Percentiles rank a stretch among this genome's conserved stretches.
These are phyloP conservation scores for Mimosa bimucronata DNA, from an alignment of 306 rosid genomes.

Conservation along the genomic window DNA sequence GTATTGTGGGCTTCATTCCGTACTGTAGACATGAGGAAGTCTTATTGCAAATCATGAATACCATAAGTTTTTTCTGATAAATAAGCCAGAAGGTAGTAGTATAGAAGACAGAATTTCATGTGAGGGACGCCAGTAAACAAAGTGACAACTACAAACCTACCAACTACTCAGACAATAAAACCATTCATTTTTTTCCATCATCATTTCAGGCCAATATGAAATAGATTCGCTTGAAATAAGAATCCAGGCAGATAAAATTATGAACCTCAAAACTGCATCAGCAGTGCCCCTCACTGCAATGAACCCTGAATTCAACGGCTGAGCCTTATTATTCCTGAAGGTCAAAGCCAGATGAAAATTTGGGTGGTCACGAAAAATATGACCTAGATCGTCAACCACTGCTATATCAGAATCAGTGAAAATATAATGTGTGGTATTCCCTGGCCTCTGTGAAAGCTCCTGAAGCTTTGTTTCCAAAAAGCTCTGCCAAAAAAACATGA, in stretches of 20 bases:
- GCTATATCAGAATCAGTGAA: slow-evolving; percentile 95
- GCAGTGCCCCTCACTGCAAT: slow-evolving; percentile 90
- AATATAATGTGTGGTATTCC: slow-evolving; percentile 59
- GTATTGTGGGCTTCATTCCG: background rate
- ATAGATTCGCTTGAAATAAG: slow-evolving; percentile 17
- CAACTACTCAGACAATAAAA: slow-evolving; percentile 1
- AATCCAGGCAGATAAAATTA: slow-evolving; percentile 9
- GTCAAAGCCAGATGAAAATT: slow-evolving; percentile 84
- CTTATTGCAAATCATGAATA: slow-evolving; percentile 25
- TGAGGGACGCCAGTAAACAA: slow-evolving; percentile 11
- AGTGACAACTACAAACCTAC: slow-evolving; percentile 6
- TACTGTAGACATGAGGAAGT: slow-evolving; percentile 5
- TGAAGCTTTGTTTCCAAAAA: slow-evolving; percentile 70
- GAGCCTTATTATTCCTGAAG: slow-evolving; percentile 88
- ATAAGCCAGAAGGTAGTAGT: background rate
- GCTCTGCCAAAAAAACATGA: slow-evolving; percentile 49
- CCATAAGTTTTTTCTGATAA: background rate
- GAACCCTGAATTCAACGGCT: slow-evolving; percentile 94
- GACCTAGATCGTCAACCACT: slow-evolving; percentile 78
- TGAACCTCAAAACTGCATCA: slow-evolving; percentile 77
- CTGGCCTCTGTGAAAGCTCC: slow-evolving; percentile 51
- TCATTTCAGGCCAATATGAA: slow-evolving; percentile 18
- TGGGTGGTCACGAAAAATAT: slow-evolving; percentile 63
- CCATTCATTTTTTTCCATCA: background rate
- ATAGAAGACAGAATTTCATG: slow-evolving; percentile 27